Evolutionary conservation across 148 eudicot genomes (phyloP), one percentile per base, ranked within the genome.

Genomic region (Rheum nobile): DNA sequence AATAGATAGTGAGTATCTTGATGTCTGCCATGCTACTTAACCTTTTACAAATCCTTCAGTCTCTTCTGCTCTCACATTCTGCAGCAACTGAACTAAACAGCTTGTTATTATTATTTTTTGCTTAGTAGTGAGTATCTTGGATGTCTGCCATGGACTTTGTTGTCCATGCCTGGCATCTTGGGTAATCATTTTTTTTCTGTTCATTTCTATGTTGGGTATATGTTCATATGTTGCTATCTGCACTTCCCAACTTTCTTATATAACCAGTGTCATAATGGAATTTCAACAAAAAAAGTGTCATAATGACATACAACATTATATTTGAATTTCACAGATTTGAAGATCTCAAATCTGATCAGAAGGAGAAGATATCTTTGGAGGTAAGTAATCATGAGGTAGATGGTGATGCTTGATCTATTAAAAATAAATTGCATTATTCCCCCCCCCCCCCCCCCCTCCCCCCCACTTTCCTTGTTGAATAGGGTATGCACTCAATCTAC

Each of bases 301-400:
- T 65, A 17, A 32, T 65, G 39, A 65, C 70, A 65, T 65, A 3
- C 8, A 65, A 31, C n/a, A 65, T 32, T 34, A 5, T 37, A 1
- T 24, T 65, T 7, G 21, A 73, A 32, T 37, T 35, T 35, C 24
- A 14, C 77, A 95, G 99, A 84, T 88, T 84, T 86, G 86, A 82
- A 57, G 85, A 70, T 74, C 77, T 75, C 26, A 37, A 74, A 47
- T 75, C 24, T 72, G 88, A 78, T 22, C 81, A 83, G 81, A 83
- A 85, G 78, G 85, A 88, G 74, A 78, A 82, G 77, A 52, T 86
- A 76, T 72, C 14, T 21, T 61, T 75, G 42, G 89, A 85, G 67
- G 81, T 88, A 78, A 82, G 82, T 9, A 65, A 79, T 28, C 76
- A 87, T 76, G 88, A 88, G 96, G 98, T 94, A 78, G 29, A 77